Base-by-base conservation (phyloP, 306 rosid species). In the Dalbergia oliveri region DNA sequence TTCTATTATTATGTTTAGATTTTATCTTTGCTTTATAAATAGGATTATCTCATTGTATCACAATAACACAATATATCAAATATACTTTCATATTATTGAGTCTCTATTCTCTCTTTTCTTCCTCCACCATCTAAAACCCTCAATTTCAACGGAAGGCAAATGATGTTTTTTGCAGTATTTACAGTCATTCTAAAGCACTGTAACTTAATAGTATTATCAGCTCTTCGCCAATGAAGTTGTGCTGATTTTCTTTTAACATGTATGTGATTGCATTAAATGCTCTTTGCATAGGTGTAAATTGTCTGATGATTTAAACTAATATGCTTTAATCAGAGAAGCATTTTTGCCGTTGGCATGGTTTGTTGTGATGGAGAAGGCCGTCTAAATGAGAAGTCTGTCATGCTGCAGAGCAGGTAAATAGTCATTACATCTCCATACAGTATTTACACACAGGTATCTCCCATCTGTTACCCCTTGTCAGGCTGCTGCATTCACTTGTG, bases 361-460 rank as follows among this genome's bases (percentile, higher is more conserved):
- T 91, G 89, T 83, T 88, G 94, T 86, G 99, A 95, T 37, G 97
- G 93, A 53, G 99, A 93, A 83, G 98, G 99, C 58, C 97, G 85
- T 83, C 82, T 93, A 65, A 95, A 95, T 0, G 99, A 93, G 83
- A 95, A 95, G 82, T 91, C 97, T 70, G 86, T 88, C 80, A 78
- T 95, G 91, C 77, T 95, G 84, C 99, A 93, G 77, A 86, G 93
- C 97, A 95, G 98, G 99, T 95, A 84, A 81, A 57, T 39, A 43
- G 34, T 35, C 54, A 66, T 31, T 68, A 33, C 57, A 56, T 75
- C 73, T 64, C 59, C 45, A 16, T 49, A 39, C 67, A 9, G 45
- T 37, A 45, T 45, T 19, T 13, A n/a, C 45, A 9, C 63, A 61
- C 43, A 43, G 51, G 31, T 26, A 26, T 26, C 31, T 26, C 31